Evolutionary conservation across 1,139 yeast genomes (phyloP), one percentile per base, ranked within the genome.

Genomic region (Magnusiomyces magnusii): DNA sequence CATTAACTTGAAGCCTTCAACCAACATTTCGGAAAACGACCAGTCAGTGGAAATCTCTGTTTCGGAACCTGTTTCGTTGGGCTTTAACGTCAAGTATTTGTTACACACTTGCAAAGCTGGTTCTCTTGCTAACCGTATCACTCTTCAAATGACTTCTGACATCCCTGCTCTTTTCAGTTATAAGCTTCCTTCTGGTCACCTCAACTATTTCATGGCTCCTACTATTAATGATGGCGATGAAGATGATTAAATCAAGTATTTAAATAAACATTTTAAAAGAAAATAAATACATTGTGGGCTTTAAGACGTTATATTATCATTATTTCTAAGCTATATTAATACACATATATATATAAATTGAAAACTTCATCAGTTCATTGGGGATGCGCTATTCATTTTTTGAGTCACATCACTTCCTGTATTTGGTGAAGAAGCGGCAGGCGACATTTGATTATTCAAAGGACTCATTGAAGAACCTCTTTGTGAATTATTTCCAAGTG

Each of bases 121-220:
- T 47, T 76, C 90, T 49, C 80, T 93, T 68, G 80, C 97, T 0
- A 77, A 81, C 57, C 78, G 86, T 52, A 92, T 93, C 64, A 86
- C 95, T 56, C 81, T 93, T 66, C 87, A 89, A 75, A 81, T 93
- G 72, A 89, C 96, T 47, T 93, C 88, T 69, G 91, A 88, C 73
- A 85, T 95, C 25, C 99, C 99, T 39, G 96, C 97, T 52, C 80
- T 91, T 72, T 90, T 93, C 70, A 98, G 92, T 77, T 93, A 87
- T 78, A 87, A 87, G 75, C 80, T 93, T 73, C 88, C 92, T 65
- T 89, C 95, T 72, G 99, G 99, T 57, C 89, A 89, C 76, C 80
- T 93, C 73, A 86, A 97, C 74, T 93, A 88, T 82, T 93, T 88
- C 82, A n/a, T 54, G 44, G 57, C 52, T 25, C 57, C 57, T 10